Evolutionary conservation across 169 alveolate species (phyloP), one percentile per base, ranked within the genome.

Genomic region (Eimeria necatrix): DNA sequence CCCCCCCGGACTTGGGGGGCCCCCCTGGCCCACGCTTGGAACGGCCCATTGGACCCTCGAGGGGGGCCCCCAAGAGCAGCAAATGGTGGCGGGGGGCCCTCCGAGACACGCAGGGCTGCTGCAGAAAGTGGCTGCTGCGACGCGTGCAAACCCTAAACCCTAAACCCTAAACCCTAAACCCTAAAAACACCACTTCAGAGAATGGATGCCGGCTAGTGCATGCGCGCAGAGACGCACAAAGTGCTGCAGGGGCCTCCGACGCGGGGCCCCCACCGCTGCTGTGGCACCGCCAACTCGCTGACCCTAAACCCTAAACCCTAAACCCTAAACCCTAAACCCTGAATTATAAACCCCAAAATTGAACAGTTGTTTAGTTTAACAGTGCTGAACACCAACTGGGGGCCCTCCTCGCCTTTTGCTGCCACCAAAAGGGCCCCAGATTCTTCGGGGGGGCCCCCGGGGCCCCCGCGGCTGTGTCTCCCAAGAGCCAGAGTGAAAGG

Each of bases 311-410:
- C 78, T 22, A 68, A n/a, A 22, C 78, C 78, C 4, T n/a, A 32
- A 73, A 73, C 84, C 84, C 84, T 73, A 73, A 73, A 73, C 84
- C 84, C 84, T 73, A 73, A 26, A 73, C 84, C 84, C 84, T 73
- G n/a, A n/a, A n/a, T n/a, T n/a, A n/a, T n/a, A n/a, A n/a, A n/a
- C n/a, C n/a, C n/a, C n/a, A n/a, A n/a, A n/a, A n/a, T n/a, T n/a
- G n/a, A n/a, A n/a, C n/a, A n/a, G n/a, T n/a, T n/a, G n/a, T n/a
- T n/a, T n/a, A n/a, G n/a, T n/a, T n/a, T n/a, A n/a, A n/a, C n/a
- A n/a, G n/a, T n/a, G n/a, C n/a, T n/a, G n/a, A n/a, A n/a, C n/a
- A n/a, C n/a, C n/a, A n/a, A n/a, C n/a, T n/a, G n/a, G n/a, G n/a
- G n/a, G n/a, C n/a, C n/a, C n/a, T n/a, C n/a, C n/a, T n/a, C n/a